These are phyloP conservation scores for Drechslerella coelobrocha DNA, from an alignment of 2,329 filamentous ascomycete genomes.

Conservation along the genomic window DNA sequence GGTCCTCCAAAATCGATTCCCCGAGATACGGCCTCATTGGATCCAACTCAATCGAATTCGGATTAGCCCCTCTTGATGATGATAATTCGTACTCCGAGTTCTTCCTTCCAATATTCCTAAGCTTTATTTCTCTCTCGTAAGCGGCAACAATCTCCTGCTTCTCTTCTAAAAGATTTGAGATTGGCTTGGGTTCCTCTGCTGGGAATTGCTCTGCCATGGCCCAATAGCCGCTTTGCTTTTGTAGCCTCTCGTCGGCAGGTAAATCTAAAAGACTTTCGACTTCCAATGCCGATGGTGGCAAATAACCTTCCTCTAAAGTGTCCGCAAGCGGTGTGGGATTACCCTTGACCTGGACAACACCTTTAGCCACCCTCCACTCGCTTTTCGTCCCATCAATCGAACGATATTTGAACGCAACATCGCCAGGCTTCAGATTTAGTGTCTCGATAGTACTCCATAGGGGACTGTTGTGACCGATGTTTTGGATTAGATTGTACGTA, in stretches of 20 bases:
- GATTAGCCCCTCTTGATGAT: conserved; percentile 13
- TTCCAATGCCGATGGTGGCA: not conserved
- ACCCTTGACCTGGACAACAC: conserved; percentile 13
- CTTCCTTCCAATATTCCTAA: conserved; percentile 15
- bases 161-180: conserved; percentile 1
- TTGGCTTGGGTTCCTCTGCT: not conserved
- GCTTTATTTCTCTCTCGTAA: conserved; percentile 21
- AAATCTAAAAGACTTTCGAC: not conserved
- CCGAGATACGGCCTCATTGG: conserved; percentile 7
- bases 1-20: conserved; percentile 11
- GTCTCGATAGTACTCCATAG: not conserved
- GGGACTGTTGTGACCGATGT: conserved; percentile 17
- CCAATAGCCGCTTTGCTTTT: conserved; percentile 2
- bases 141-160: conserved; percentile 2
- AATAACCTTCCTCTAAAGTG: not conserved
- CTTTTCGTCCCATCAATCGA: not conserved
- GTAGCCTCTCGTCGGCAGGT: not conserved
- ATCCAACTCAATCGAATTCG: conserved; percentile 33
- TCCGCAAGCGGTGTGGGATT: not conserved
- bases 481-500: conserved; percentile 6
- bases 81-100: not conserved
- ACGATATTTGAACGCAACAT: conserved; percentile 22
- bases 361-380: conserved; percentile 15
- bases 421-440: conserved; percentile 16
- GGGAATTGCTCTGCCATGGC: not conserved